phyloP scores from a whole-genome alignment of 768 basidiomycete species.

The Podaxis sp. region DNA sequence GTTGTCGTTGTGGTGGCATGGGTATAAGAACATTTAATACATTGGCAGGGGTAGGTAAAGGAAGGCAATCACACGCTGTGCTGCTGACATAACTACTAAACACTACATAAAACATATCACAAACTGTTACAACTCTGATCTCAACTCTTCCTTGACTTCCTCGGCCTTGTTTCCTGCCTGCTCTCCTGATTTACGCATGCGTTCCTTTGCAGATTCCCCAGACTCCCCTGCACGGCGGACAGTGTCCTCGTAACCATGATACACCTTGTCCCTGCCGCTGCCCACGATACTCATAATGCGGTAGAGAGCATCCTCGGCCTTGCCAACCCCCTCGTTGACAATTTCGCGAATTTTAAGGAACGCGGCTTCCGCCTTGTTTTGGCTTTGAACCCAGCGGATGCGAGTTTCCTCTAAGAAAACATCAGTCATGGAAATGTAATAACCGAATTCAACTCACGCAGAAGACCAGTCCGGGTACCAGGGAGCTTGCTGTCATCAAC shows the following conservation, averaged over 20 bases:
- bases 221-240: neutral
- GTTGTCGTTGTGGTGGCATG: constrained; percentile 11
- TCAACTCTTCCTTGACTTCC: constrained; percentile 4
- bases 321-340: constrained; percentile 62
- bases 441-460: constrained; percentile 44
- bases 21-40: constrained; percentile 1
- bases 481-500: constrained; percentile 68
- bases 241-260: constrained; percentile 19
- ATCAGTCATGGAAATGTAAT: neutral
- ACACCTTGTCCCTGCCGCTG: constrained; percentile 31
- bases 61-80: constrained; percentile 6
- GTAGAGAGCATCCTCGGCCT: constrained; percentile 72
- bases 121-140: constrained; percentile 19
- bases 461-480: constrained; percentile 63
- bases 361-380: constrained; percentile 50
- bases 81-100: constrained; percentile 8
- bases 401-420: constrained; percentile 59
- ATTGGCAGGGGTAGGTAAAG: neutral
- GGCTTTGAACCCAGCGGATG: constrained; percentile 72
- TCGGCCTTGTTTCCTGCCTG: neutral
- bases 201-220: neutral
- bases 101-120: neutral
- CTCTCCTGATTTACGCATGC: neutral
- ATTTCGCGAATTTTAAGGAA: constrained; percentile 61
- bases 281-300: constrained; percentile 41